phyloP scores from a whole-genome alignment of 2,329 filamentous ascomycete species.

The Colletotrichum sp. region DNA sequence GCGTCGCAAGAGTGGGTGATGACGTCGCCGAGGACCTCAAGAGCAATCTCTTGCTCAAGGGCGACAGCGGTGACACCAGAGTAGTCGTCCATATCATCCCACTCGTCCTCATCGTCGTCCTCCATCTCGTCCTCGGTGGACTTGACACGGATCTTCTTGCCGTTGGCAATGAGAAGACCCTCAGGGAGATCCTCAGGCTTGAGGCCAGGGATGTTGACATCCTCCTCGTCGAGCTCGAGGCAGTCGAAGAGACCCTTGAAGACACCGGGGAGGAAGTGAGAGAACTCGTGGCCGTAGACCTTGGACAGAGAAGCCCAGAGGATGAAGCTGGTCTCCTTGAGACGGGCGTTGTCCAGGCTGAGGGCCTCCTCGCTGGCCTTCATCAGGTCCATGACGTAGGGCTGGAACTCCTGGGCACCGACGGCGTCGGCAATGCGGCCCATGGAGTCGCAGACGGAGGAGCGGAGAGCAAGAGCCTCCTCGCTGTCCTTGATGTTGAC shows the following conservation, averaged over 20 bases:
- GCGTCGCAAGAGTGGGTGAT: conserved; percentile 84
- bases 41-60: conserved; percentile 95
- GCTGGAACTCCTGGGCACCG: conserved; percentile 84
- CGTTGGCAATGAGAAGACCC: conserved; percentile 77
- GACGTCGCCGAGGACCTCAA: conserved; percentile 93
- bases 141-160: conserved; percentile 86
- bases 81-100: conserved; percentile 84
- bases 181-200: conserved; percentile 52
- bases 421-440: conserved; percentile 92
- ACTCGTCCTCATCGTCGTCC: conserved; percentile 75
- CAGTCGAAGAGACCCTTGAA: conserved; percentile 84
- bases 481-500: conserved; percentile 87
- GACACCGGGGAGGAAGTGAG: conserved; percentile 77
- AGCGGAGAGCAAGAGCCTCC: conserved; percentile 88
- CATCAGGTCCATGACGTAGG: conserved; percentile 91
- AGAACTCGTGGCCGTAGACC: conserved; percentile 87
- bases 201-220: conserved; percentile 79
- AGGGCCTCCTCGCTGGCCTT: conserved; percentile 90
- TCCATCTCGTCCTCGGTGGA: conserved; percentile 55
- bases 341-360: conserved; percentile 83
- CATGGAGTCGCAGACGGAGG: conserved; percentile 89
- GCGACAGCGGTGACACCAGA: conserved; percentile 87
- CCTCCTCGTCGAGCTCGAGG: conserved; percentile 87
- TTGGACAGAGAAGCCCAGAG: conserved; percentile 95
- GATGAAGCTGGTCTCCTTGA: conserved; percentile 96